Evolutionary conservation across 2,329 filamentous ascomycete species (phyloP).

Genomic region (Metarhizium anisopliae): DNA sequence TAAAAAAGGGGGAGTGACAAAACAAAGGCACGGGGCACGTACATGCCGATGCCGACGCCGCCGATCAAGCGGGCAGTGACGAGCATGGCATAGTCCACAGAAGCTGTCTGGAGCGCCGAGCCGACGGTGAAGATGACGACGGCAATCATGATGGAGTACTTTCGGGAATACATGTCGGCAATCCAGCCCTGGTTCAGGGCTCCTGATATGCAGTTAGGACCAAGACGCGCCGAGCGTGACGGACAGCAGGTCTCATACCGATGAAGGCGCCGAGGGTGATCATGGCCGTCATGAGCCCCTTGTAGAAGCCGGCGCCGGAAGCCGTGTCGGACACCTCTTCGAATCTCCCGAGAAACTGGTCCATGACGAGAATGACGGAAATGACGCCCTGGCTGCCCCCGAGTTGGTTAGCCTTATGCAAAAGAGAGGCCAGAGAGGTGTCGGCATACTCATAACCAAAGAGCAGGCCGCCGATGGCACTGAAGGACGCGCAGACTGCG

Average conservation of each 20-base stretch:
- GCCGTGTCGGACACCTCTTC: constrained; percentile 21
- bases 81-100: constrained; percentile 30
- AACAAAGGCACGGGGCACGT: neutral
- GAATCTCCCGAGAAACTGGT: constrained; percentile 23
- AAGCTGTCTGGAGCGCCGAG: constrained; percentile 32
- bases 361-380: constrained; percentile 27
- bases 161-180: constrained; percentile 22
- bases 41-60: constrained; percentile 33
- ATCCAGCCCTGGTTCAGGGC: constrained; percentile 32
- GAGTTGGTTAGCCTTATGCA: neutral
- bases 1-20: too few species aligned
- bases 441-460: constrained; percentile 22
- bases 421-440: too few species aligned
- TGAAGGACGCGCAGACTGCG: constrained; percentile 22
- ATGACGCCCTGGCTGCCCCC: constrained; percentile 28
- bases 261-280: constrained; percentile 37
- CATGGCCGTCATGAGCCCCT: constrained; percentile 40
- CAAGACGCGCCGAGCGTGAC: neutral
- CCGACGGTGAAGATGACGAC: constrained; percentile 29
- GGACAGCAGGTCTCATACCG: constrained; percentile 11
- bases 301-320: constrained; percentile 27
- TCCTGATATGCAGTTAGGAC: constrained; percentile 15
- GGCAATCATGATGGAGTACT: constrained; percentile 23
- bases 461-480: constrained; percentile 29
- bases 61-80: constrained; percentile 32